Evolutionary conservation across 2,329 filamentous ascomycete species (phyloP), one percentile per base, ranked within the genome.

Genomic region (Ophiobolus disseminans): DNA sequence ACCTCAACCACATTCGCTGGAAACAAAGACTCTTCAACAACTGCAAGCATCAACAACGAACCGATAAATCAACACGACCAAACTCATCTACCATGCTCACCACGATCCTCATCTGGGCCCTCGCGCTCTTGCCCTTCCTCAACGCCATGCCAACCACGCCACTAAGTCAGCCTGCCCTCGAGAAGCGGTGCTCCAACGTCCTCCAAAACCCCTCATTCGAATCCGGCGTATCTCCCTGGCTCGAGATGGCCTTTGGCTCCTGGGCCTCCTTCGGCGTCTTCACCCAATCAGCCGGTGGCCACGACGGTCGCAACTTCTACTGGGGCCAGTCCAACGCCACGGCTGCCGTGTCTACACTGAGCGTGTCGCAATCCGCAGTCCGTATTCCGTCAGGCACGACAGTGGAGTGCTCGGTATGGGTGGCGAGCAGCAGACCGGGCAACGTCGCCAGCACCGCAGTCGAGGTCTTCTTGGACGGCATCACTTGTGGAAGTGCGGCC

Each of bases 161-260:
- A 48, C 14, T n/a, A n/a, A n/a, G n/a, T n/a, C n/a, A n/a, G n/a
- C n/a, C 19, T 31, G 32, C 31, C 34, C 36, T 34, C 46, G 13
- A 44, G 6, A 49, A 51, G 34, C 48, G 37, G 40, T 53, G 54
- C 37, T 41, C 44, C 7, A 62, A 65, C 42, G 31, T 31, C 25
- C 22, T 63, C 32, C 25, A 13, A 16, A 65, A 65, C 38, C 59
- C 59, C 0, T 57, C 57, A 14, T 65, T 65, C 44, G 58, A 61
- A 37, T 30, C 53, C 28, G 19, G 14, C 25, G 5, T 40, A 16
- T 17, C 32, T 3, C 52, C 61, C 6, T 65, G 61, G 61, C 39
- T 57, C 30, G 41, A 40, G 41, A 58, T 57, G 32, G 54, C 48
- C 4, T 50, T 49, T 5, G 55, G 59, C 23, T 60, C 57, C 45